Evolutionary conservation across 2,329 filamentous ascomycete species (phyloP).

Genomic region (Xylariaceae sp.): DNA sequence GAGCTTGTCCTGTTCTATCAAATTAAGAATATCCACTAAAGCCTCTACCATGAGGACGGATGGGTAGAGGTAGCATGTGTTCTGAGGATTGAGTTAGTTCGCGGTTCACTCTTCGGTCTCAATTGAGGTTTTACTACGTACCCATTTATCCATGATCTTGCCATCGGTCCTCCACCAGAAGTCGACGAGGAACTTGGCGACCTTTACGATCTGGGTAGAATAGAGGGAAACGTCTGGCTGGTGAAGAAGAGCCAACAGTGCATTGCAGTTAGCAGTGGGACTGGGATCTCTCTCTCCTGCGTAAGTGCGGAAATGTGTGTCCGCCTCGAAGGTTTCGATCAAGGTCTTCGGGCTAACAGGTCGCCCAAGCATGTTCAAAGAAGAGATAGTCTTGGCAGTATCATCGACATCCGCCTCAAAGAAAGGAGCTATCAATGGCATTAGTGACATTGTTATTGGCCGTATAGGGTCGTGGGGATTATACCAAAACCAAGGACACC

Average conservation of each 20-base stretch:
- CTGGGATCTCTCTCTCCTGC: conserved; percentile 40
- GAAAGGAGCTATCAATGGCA: conserved; percentile 21
- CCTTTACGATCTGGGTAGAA: conserved; percentile 40
- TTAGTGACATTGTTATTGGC: conserved; percentile 7
- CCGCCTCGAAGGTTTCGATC: conserved; percentile 39
- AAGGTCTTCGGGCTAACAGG: conserved; percentile 29
- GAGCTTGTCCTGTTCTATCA: conserved; percentile 29
- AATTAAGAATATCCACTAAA: conserved; percentile 26
- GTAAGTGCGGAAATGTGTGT: conserved; percentile 43
- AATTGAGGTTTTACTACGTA: conserved; percentile 24
- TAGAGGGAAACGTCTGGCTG: conserved; percentile 28
- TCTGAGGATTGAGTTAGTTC: conserved; percentile 22
- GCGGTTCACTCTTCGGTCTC: background rate
- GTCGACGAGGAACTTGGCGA: conserved; percentile 35
- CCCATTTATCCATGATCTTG: conserved; percentile 40
- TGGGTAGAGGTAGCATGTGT: conserved; percentile 30
- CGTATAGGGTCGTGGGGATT: background rate
- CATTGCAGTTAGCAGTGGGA: conserved; percentile 46
- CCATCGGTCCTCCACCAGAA: conserved; percentile 35
- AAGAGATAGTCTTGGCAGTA: conserved; percentile 31
- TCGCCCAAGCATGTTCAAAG: conserved; percentile 27
- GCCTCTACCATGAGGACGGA: conserved; percentile 31
- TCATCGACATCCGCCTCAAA: conserved; percentile 32
- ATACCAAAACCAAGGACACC: conserved; percentile 35
- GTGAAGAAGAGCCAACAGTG: conserved; percentile 41